A percentile compares a stretch with the other conserved stretches of the same genome.
Evolutionary conservation across 768 basidiomycete species (phyloP).

Genomic region (Auriculariales sp.): DNA sequence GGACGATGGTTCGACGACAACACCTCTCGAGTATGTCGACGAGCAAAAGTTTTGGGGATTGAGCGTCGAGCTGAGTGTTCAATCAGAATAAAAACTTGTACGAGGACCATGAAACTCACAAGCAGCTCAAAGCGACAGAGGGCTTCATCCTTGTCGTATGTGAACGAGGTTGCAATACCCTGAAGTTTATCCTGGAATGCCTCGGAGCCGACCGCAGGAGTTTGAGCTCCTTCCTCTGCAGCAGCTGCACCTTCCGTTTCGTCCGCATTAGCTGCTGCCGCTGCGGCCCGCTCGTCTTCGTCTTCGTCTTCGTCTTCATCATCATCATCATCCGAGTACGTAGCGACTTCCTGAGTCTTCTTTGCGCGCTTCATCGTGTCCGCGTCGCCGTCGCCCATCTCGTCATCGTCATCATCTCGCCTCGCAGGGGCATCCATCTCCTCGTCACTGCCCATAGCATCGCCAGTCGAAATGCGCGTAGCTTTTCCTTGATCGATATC

Average conservation of each 20-base stretch:
- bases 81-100: background rate
- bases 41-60: slow-evolving; percentile 84
- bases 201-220: slow-evolving; percentile 28
- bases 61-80: slow-evolving; percentile 53
- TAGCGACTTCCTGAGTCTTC: slow-evolving; percentile 57
- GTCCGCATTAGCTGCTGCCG: slow-evolving; percentile 15
- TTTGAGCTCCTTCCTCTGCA: slow-evolving; percentile 14
- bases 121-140: slow-evolving; percentile 71
- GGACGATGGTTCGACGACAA: slow-evolving; percentile 72
- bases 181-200: slow-evolving; percentile 39
- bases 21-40: slow-evolving; percentile 86
- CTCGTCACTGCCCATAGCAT: slow-evolving; percentile 39
- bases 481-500: slow-evolving; percentile 73
- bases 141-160: slow-evolving; percentile 35
- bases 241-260: slow-evolving; percentile 15
- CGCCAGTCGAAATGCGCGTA: slow-evolving; percentile 28
- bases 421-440: slow-evolving; percentile 36
- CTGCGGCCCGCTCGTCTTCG: slow-evolving; percentile 15
- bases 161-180: slow-evolving; percentile 55
- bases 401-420: slow-evolving; percentile 50
- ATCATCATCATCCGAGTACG: slow-evolving; percentile 57
- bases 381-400: slow-evolving; percentile 70
- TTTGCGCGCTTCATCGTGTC: slow-evolving; percentile 61
- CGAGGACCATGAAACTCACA: slow-evolving; percentile 30
- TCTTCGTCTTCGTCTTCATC: slow-evolving; percentile 37